Conservation (phyloP, 345 rosid species). For the Acer saccharum region DNA sequence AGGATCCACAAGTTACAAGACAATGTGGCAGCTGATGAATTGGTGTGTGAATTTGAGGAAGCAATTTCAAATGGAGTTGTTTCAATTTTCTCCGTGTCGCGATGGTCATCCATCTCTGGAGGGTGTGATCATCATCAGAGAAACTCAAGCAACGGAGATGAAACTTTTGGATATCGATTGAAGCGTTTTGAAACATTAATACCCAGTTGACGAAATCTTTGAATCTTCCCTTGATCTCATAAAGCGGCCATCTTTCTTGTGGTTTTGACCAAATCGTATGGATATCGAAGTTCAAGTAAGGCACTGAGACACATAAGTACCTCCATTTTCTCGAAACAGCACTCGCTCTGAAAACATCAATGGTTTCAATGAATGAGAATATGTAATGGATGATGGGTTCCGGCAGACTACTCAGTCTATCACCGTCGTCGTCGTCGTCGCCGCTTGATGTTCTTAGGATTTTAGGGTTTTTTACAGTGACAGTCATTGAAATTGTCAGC, state of each 20-base stretch:
- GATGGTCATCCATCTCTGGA: background rate
- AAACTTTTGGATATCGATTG: background rate
- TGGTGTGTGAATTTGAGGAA: background rate
- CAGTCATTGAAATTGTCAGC: no score
- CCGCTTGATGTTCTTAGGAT: no score
- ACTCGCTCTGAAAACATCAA: background rate
- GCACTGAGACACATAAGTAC: background rate
- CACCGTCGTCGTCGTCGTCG: background rate
- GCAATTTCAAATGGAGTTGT: background rate
- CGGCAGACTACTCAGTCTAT: slow-evolving; percentile 4
- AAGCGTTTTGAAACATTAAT: background rate
- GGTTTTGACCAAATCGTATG: no score
- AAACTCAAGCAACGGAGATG: background rate
- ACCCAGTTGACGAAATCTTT: no score
- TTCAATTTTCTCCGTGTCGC: background rate
- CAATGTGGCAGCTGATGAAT: background rate
- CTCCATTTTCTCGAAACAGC: background rate
- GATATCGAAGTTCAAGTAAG: background rate
- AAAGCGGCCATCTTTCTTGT: no score
- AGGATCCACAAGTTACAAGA: background rate
- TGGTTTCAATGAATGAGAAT: slow-evolving; percentile 3
- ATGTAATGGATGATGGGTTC: slow-evolving; percentile 1
- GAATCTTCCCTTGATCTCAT: background rate
- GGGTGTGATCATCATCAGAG: no score
- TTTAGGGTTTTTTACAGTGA: no score